Evolutionary conservation across 768 basidiomycete species (phyloP), one percentile per base, ranked within the genome.

Genomic region (Kwoniella sp.): DNA sequence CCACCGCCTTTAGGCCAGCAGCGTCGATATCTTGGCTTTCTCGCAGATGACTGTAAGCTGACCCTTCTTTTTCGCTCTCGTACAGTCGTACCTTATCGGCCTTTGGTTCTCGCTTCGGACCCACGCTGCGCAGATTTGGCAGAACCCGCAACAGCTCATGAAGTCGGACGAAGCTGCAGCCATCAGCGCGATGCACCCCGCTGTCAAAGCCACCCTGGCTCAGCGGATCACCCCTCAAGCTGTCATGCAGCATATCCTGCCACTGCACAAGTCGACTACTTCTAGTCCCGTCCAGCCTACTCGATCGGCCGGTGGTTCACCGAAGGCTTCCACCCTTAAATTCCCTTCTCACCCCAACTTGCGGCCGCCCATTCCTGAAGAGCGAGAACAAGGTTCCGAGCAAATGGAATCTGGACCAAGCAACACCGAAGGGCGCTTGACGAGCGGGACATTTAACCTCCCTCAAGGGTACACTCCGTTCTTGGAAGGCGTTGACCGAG

Each of bases 21-120:
- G n/a, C n/a, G n/a, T n/a, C n/a, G n/a, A n/a, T n/a, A n/a, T n/a
- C n/a, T n/a, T n/a, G 7, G 23, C 23, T 9, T 31, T 7, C 29
- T 30, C 29, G 23, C 7, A 28, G 54, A 13, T 8, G 50, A n/a
- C n/a, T n/a, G n/a, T n/a, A n/a, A n/a, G 30, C 48, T 45, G 58
- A 30, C 28, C 8, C 8, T 37, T 31, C 8, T 30, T n/a, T 29
- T 23, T 53, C 12, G 17, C 2, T 45, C 12, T 26, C 4, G 45
- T 58, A 51, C 70, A 97, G 93, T 97, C 96, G 0, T 99, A 99
- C 81, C 86, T 97, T 52, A 87, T 98, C 65, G 96, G 96, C 37
- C 84, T 98, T 0, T 98, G 96, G 96, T 99, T 99, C 84, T 97
- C 96, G 41, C 87, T 99, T 20, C 89, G 92, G 53, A 99, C 96